phyloP scores from a whole-genome alignment of 1,284 basidiomycete species.

The Apiotrichum gracile region DNA sequence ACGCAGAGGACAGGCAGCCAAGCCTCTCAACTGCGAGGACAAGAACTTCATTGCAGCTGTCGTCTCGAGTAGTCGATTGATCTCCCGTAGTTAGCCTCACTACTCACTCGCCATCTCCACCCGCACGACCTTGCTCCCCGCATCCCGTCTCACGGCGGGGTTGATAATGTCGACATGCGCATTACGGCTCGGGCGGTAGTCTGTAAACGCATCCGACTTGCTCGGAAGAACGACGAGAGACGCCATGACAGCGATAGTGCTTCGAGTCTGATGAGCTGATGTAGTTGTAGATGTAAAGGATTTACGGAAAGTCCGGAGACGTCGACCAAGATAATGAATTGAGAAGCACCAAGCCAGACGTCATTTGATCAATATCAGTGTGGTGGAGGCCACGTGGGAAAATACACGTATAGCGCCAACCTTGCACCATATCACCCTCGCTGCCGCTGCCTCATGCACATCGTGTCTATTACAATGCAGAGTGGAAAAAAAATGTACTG shows the following conservation, averaged over 20 bases:
- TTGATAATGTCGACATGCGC: slow-evolving; percentile 36
- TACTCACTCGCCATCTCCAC: too few species aligned
- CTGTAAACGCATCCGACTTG: slow-evolving; percentile 26
- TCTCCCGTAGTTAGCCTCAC: too few species aligned
- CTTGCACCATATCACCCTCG: not conserved
- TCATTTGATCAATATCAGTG: not conserved
- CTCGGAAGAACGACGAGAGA: slow-evolving; percentile 25
- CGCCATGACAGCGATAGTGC: slow-evolving; percentile 14
- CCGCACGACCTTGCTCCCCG: slow-evolving; percentile 10
- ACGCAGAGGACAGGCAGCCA: too few species aligned
- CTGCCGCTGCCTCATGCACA: not conserved
- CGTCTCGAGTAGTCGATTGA: too few species aligned
- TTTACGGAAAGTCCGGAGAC: too few species aligned
- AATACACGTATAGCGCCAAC: not conserved
- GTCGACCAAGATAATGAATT: not conserved
- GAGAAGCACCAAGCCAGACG: not conserved
- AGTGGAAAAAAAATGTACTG: slow-evolving; percentile 5
- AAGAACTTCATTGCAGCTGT: too few species aligned
- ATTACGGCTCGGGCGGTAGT: slow-evolving; percentile 32
- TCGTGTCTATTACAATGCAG: slow-evolving; percentile 18
- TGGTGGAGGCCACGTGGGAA: not conserved
- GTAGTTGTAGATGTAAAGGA: too few species aligned
- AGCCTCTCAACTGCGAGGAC: too few species aligned
- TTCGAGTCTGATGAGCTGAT: too few species aligned
- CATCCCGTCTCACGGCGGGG: not conserved